phyloP scores from a whole-genome alignment of 805 yeast genomes.

The Lipomyces oligophaga region DNA sequence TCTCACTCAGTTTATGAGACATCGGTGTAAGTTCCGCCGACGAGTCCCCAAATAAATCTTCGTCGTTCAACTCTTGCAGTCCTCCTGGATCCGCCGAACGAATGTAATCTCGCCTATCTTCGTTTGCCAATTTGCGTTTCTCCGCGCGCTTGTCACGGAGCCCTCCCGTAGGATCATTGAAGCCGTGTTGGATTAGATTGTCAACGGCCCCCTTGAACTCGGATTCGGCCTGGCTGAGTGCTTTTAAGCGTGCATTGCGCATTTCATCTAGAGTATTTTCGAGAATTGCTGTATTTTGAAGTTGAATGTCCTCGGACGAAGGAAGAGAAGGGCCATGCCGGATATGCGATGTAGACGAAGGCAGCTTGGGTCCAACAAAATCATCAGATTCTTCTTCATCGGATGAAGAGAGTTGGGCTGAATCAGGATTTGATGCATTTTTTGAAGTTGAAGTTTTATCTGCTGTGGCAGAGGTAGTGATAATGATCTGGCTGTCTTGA shows the following conservation, averaged over 20 bases:
- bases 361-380: conserved; percentile 18
- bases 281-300: conserved; percentile 7
- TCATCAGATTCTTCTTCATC: conserved; percentile 8
- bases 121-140: conserved; percentile 19
- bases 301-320: conserved; percentile 10
- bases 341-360: neutral
- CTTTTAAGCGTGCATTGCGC: conserved; percentile 4
- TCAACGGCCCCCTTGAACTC: conserved; percentile 9
- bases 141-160: conserved; percentile 14
- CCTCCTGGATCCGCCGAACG: conserved; percentile 19
- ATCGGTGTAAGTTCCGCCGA: conserved; percentile 2
- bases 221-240: neutral
- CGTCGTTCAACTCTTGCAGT: conserved; percentile 21
- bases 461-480: too few relatives aligned
- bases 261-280: conserved; percentile 9
- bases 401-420: neutral
- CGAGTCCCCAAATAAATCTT: conserved; percentile 15
- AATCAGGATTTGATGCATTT: too few relatives aligned
- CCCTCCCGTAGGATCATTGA: conserved; percentile 4
- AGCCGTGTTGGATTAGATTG: conserved; percentile 15
- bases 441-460: too few relatives aligned
- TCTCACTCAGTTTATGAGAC: conserved; percentile 14
- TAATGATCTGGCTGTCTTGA: too few relatives aligned
- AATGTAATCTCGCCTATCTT: conserved; percentile 13
- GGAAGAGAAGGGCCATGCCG: conserved; percentile 20